A percentile compares a stretch with the other conserved stretches of the same genome.
Conservation (phyloP, 1,284 basidiomycete species). For the Apiotrichum veenhuisii region DNA sequence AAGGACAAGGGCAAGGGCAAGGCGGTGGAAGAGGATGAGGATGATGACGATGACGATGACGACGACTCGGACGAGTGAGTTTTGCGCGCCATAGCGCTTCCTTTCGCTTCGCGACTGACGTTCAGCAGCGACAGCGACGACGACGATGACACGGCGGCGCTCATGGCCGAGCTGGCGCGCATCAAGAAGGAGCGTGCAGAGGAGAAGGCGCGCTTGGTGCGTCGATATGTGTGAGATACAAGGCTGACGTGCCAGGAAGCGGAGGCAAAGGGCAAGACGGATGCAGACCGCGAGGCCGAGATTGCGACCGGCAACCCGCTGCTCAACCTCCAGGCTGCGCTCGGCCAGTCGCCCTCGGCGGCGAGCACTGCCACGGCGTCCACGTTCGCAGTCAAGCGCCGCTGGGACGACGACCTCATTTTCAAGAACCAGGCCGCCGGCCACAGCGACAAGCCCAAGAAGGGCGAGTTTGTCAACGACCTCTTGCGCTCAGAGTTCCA, state of each 20-base stretch:
- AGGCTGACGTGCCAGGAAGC: conserved; percentile 55
- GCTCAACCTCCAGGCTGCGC: conserved; percentile 79
- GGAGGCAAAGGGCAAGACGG: conserved; percentile 65
- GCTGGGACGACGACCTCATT: conserved; percentile 95
- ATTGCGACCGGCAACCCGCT: conserved; percentile 82
- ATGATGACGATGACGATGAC: conserved; percentile 53
- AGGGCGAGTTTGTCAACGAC: conserved; percentile 87
- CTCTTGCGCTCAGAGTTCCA: conserved; percentile 87
- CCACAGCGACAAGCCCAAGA: conserved; percentile 58
- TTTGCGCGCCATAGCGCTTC: neutral
- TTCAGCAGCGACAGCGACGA: conserved; percentile 56
- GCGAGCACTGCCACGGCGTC: conserved; percentile 9
- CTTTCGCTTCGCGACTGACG: neutral
- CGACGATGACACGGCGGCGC: conserved; percentile 87
- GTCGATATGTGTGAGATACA: neutral
- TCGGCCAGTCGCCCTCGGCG: conserved; percentile 63
- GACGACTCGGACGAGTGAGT: conserved; percentile 18
- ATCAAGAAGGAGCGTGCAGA: conserved; percentile 91
- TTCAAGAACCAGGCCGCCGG: conserved; percentile 93
- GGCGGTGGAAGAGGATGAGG: conserved; percentile 36
- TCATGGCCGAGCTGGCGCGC: conserved; percentile 88
- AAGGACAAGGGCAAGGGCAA: conserved; percentile 45
- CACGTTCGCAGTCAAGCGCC: conserved; percentile 78
- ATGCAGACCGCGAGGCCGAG: conserved; percentile 67
- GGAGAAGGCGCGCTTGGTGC: conserved; percentile 69